Conservation (phyloP, 1,284 basidiomycete species). For the Ustilago trichophora region DNA sequence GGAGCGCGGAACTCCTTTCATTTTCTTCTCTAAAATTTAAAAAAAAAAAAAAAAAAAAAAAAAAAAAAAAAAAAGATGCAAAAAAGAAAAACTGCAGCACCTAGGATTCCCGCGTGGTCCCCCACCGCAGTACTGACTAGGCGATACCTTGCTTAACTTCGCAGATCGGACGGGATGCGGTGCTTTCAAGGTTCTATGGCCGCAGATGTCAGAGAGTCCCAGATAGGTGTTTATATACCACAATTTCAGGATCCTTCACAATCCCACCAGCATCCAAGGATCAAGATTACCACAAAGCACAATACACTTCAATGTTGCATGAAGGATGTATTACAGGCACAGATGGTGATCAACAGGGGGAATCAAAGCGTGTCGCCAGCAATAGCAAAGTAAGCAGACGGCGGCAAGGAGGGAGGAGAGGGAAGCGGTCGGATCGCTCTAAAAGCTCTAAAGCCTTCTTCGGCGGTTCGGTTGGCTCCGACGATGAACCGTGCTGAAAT, state of each 20-base stretch:
- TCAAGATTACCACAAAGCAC: too few species aligned
- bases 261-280: too few species aligned
- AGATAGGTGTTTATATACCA: too few species aligned
- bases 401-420: neutral
- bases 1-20: too few species aligned
- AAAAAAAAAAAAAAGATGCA: too few species aligned
- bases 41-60: too few species aligned
- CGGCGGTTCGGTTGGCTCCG: slow-evolving; percentile 33
- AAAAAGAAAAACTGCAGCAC: slow-evolving; percentile 83
- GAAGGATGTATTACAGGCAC: too few species aligned
- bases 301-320: too few species aligned
- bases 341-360: too few species aligned
- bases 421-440: neutral
- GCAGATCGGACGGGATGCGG: slow-evolving; percentile 83
- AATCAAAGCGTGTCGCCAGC: slow-evolving; percentile 11
- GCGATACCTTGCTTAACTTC: slow-evolving; percentile 81
- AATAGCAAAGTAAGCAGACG: slow-evolving; percentile 7
- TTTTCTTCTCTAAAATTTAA: too few species aligned
- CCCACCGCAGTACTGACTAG: slow-evolving; percentile 84
- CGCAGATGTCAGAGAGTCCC: slow-evolving; percentile 74
- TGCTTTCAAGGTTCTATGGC: slow-evolving; percentile 82
- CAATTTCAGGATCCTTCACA: too few species aligned
- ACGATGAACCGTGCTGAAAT: slow-evolving; percentile 82
- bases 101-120: slow-evolving; percentile 83
- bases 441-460: slow-evolving; percentile 17